Base-by-base conservation (phyloP, 2,329 filamentous ascomycete genomes). In the Teratosphaeria pseudoeucalypti region DNA sequence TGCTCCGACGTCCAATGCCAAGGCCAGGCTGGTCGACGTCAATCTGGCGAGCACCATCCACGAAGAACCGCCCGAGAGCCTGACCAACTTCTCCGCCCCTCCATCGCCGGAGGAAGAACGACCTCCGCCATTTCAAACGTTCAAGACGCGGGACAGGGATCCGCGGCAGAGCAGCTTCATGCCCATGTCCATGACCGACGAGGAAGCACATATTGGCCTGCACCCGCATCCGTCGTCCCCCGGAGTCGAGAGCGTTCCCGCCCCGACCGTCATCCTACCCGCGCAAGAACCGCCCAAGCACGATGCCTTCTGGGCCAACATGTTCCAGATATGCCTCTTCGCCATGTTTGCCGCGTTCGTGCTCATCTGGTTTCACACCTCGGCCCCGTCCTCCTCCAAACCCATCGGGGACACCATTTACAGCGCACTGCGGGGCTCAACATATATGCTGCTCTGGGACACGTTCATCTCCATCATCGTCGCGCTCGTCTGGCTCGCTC, bases 351-450 rank as follows among this genome's bases (percentile, higher is more conserved):
- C 92, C 12, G 92, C 91, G 0, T 95, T 91, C 68, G 85, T 96
- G 63, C 81, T 99, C 14, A 88, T 96, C 27, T 95, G 89, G 79
- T 81, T 99, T 49, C 90, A 97, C 71, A 97, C 92, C 1, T 85
- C 88, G 19, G 78, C 86, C 0, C 87, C 88, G 5, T 78, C 77
- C 57, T 80, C 80, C 58, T 88, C 88, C 70, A 82, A 82, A 61
- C 87, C 87, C 0, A 82, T 95, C 59, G 92, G 92, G 14, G 94
- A 99, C 73, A 96, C 92, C 1, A 90, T 99, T 60, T 99, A 99
- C 74, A 90, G 88, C 14, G 91, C 90, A 4, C 77, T 99, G 39
- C 87, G 89, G 66, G 85, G 86, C 56, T 96, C 92, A 0, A 94
- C 95, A 69, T 87, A 94, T 70, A 86, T 97, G 65, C 84, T 99